A percentile compares a stretch with the other conserved stretches of the same genome.
Conservation (phyloP, 257 asterid species). For the Jacaranda mimosifolia region DNA sequence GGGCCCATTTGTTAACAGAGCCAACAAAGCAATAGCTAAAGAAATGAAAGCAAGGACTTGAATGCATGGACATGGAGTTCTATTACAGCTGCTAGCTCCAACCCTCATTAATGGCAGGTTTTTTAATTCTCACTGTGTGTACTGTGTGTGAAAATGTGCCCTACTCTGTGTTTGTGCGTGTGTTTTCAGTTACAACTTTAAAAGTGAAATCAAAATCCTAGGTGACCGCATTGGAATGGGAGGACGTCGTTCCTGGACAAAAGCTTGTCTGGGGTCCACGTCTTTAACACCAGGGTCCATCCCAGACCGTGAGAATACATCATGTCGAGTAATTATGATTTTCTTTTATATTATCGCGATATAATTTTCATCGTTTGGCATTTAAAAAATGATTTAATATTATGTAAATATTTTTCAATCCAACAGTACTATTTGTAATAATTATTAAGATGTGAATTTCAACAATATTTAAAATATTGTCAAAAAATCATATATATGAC, state of each 20-base stretch:
- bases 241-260: not conserved
- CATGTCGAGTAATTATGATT: too few species aligned
- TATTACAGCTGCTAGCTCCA: constrained; percentile 27
- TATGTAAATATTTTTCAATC: too few species aligned
- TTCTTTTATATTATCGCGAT: too few species aligned
- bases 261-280: too few species aligned
- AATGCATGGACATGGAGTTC: constrained; percentile 39
- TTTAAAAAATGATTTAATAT: too few species aligned
- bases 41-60: constrained; percentile 38
- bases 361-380: too few species aligned
- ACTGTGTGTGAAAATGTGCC: not conserved
- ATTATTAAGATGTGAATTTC: too few species aligned
- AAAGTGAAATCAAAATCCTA: constrained; percentile 31
- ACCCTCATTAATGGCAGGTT: constrained; percentile 38
- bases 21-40: constrained; percentile 35
- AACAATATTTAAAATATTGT: too few species aligned
- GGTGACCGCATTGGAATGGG: constrained; percentile 42
- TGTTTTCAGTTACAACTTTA: not conserved
- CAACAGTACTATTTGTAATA: too few species aligned
- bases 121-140: constrained; percentile 11
- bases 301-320: too few species aligned
- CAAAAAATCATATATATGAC: too few species aligned
- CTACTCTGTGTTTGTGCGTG: not conserved
- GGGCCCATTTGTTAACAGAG: constrained; percentile 36
- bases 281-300: too few species aligned